Evolutionary conservation across 495 filamentous ascomycete species (phyloP), one percentile per base, ranked within the genome.

Genomic region (Lasiosphaeriaceae sp.): DNA sequence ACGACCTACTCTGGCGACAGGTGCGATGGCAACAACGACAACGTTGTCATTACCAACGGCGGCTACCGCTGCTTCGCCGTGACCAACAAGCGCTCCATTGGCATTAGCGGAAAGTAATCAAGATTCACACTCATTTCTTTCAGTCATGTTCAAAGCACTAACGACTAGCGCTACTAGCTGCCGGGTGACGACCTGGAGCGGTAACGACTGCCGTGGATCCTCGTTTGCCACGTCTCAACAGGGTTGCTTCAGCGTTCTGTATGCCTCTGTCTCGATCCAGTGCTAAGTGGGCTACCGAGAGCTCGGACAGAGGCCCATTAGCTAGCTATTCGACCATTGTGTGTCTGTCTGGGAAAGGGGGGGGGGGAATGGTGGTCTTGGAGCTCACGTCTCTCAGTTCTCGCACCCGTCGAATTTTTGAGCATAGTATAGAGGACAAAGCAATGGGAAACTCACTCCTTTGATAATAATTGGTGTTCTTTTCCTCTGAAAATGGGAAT

Each of bases 221-320:
- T 45, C 20, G 20, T 54, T 46, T 20, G 16, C 3, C 26, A 31
- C 16, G n/a, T 4, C 41, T 6, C 2, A 16, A 17, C 1, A 8
- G 1, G 52, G 52, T 11, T 54, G 52, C 52, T 46, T 8, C 20
- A 54, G 52, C 23, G 39, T 54, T 17, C 26, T 54, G 52, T 54
- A 54, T 26, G 52, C 20, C 20, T 54, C 52, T 46, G 52, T 54
- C 24, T 53, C 52, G 22, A 54, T 54, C 52, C 39, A 54, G 39
- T 54, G 52, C 52, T 54, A 54, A 14, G 8, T 22, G 17, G 14
- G 41, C 3, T 45, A 12, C 14, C 14, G 3, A 45, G 41, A 45
- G 26, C 4, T 9, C 9, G 26, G 26, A 9, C 26, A 31, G 26
- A 31, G 26, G 9, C 9, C 26, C 26, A 9, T 31, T 31, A 3